Evolutionary conservation across 345 rosid species (phyloP), one percentile per base, ranked within the genome.

Genomic region (Euphorbia pulcherrima): DNA sequence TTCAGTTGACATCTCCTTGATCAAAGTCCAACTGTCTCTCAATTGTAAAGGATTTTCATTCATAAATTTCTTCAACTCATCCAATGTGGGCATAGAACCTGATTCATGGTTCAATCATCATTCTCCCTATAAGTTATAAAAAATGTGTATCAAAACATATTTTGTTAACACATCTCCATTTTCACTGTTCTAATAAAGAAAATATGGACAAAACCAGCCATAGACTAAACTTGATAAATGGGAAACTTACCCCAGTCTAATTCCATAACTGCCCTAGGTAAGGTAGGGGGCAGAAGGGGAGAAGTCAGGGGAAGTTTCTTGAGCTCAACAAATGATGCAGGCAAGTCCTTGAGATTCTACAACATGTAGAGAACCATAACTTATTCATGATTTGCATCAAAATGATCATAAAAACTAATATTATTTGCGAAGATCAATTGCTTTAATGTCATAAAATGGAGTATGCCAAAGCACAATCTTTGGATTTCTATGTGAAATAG

Each of bases 21-120:
- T 64, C 29, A 65, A 76, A 61, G 65, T 71, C 91, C 88, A 86
- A 64, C 69, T 81, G 51, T 71, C 81, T 57, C 79, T 69, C 60
- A 66, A 62, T 70, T 81, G 86, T 57, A 68, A 63, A 2, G 80
- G 70, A 68, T 62, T 77, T 72, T 77, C 76, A 40, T 77, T 70
- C 68, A 84, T 64, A 78, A 83, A 87, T 51, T 77, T 86, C 84
- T 83, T 83, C 77, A 92, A 70, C 59, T 82, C 85, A 72, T 77
- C 81, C 29, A 85, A 80, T 13, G 90, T 81, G 58, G 97, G 97
- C n/a, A 88, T 37, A 74, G 81, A 20, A 85, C 98, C 98, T 92
- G 84, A 62, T 68, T 62, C 82, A 82, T 61, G 62, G 71, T 84
- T 75, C 78, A 76, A 67, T 70, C 35, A 73, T 73, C 53, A 77